Conservation (phyloP, 2,329 filamentous ascomycete species). For the Trichoderma gracile region DNA sequence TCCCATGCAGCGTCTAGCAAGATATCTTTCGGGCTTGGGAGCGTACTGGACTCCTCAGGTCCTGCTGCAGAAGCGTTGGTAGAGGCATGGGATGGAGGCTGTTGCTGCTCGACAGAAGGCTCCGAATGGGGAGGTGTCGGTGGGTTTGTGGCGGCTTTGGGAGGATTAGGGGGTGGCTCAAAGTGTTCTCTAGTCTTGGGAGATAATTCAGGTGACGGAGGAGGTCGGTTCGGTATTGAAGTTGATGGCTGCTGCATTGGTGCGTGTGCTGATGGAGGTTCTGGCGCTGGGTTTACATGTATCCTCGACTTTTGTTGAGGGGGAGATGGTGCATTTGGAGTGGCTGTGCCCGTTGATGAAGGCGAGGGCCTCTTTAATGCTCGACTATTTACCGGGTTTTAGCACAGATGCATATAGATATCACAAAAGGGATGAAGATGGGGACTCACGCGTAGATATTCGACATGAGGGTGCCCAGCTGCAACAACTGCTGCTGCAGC, state of each 20-base stretch:
- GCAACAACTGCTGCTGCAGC: slow-evolving; percentile 35
- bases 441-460: slow-evolving; percentile 40
- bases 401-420: not conserved
- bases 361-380: slow-evolving; percentile 36
- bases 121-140: slow-evolving; percentile 21
- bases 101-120: slow-evolving; percentile 8
- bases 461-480: slow-evolving; percentile 37
- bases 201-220: slow-evolving; percentile 16
- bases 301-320: not conserved
- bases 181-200: slow-evolving; percentile 12
- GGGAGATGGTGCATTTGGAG: slow-evolving; percentile 11
- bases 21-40: slow-evolving; percentile 30
- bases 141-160: slow-evolving; percentile 2
- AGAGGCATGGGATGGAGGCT: slow-evolving; percentile 1
- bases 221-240: slow-evolving; percentile 3
- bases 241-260: slow-evolving; percentile 1
- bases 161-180: not conserved
- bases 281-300: not conserved
- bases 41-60: not conserved
- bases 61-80: not conserved
- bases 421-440: no score
- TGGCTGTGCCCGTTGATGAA: slow-evolving; percentile 7
- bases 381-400: slow-evolving; percentile 27
- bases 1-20: slow-evolving; percentile 40
- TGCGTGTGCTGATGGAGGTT: not conserved